Evolutionary conservation across 768 basidiomycete species (phyloP).

Genomic region (Pleurotus ostreatus): DNA sequence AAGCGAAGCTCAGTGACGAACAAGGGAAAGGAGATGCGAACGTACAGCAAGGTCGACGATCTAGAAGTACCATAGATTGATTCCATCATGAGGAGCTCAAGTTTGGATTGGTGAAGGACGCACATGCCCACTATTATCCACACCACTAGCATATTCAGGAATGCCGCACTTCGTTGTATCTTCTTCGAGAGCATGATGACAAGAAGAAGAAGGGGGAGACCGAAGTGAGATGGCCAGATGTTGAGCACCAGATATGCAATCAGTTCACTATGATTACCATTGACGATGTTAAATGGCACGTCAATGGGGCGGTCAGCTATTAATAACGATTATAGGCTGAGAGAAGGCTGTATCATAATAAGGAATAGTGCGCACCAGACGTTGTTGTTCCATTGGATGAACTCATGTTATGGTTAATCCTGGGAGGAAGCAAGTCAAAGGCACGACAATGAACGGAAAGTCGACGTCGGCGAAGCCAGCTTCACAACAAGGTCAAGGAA

Average conservation of each 20-base stretch:
- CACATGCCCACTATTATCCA: slow-evolving; percentile 45
- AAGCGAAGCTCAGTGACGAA: neutral
- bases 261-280: slow-evolving; percentile 36
- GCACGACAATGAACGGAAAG: neutral
- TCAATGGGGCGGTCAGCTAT: neutral
- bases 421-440: neutral
- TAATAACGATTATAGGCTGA: neutral
- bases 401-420: neutral
- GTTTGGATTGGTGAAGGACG: slow-evolving; percentile 12
- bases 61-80: slow-evolving; percentile 15
- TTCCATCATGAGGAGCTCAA: neutral
- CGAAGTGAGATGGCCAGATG: slow-evolving; percentile 47
- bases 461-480: slow-evolving; percentile 1
- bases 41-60: slow-evolving; percentile 38
- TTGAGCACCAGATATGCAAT: slow-evolving; percentile 41
- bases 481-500: neutral
- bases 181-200: slow-evolving; percentile 35
- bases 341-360: neutral
- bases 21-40: neutral
- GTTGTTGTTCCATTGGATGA: neutral
- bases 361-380: neutral
- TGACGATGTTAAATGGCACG: slow-evolving; percentile 32
- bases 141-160: slow-evolving; percentile 39
- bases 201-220: slow-evolving; percentile 39
- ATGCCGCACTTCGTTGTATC: slow-evolving; percentile 42